Base-by-base conservation (phyloP, 108 stramenopile species). In the Bacterosira constricta region DNA sequence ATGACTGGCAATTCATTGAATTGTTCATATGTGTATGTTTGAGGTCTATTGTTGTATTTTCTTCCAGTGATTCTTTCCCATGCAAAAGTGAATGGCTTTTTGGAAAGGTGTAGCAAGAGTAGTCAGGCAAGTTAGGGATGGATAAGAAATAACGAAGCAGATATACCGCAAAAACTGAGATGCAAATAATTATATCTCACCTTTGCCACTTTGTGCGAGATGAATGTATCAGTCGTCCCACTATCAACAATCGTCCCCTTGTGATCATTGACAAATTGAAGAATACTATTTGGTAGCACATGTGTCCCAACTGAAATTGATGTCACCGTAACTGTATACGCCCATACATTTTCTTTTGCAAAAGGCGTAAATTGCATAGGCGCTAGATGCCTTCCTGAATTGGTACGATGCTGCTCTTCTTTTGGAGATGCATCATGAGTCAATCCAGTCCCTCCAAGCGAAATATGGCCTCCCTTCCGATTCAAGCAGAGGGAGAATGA, bases 151-250 rank as follows among this genome's bases (percentile, higher is more conserved):
- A 44, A 3, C 25, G 3, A 62, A 7, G 12, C 13, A 9, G 6
- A 62, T 10, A 1, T 25, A 29, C 57, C 17, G n/a, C 23, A 3
- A 60, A 21, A 21, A 41, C 21, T 38, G 23, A 4, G 4, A 35
- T 39, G 15, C 30, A n/a, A n/a, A n/a, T 49, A 31, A n/a, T 49
- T 1, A 34, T 6, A 7, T 20, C 52, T 53, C 12, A 72, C 71
- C 53, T 58, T 60, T 18, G 83, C 69, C 13, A 91, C 58, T 21
- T 64, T 56, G 30, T 62, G 42, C 7, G 96, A 92, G 9, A 99
- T 82, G 67, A 90, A 98, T 7, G 96, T 96, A 79, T 99, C 98
- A 11, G 98, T 99, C 4, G 98, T 99, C 6, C 98, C 98, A 44
- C 83, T 84, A 80, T 99, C 98, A 6, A 99, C 81, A 59, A 99